Conservation (phyloP, 2,329 filamentous ascomycete genomes). For the Alternaria triticimaculans region DNA sequence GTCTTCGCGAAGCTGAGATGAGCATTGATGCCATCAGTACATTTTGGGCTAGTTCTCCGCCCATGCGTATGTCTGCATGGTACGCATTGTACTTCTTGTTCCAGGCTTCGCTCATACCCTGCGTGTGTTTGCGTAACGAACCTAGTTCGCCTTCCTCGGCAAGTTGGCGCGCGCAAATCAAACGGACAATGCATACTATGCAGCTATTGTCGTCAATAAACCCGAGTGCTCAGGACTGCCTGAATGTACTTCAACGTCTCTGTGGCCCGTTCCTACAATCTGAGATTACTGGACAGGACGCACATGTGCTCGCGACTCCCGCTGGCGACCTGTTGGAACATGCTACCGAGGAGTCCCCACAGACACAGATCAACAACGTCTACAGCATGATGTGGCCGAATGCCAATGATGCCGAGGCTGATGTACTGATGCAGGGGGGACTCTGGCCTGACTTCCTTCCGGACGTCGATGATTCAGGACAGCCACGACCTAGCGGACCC, state of each 20-base stretch:
- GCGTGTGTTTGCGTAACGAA: conserved; percentile 56
- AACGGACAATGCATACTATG: conserved; percentile 47
- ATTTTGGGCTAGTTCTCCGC: conserved; percentile 49
- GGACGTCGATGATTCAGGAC: neutral
- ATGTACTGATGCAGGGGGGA: conserved; percentile 25
- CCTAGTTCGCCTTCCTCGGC: conserved; percentile 46
- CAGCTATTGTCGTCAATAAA: conserved; percentile 50
- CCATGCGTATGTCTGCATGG: conserved; percentile 54
- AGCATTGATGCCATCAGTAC: conserved; percentile 50
- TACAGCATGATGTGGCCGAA: conserved; percentile 28
- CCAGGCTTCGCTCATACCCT: conserved; percentile 58
- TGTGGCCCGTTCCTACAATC: conserved; percentile 41
- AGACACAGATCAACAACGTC: conserved; percentile 24
- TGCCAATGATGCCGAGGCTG: conserved; percentile 18
- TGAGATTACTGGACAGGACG: conserved; percentile 1
- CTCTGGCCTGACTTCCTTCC: conserved; percentile 20
- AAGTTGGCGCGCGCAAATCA: conserved; percentile 54
- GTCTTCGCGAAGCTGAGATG: conserved; percentile 52
- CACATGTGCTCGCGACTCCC: conserved; percentile 5
- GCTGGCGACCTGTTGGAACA: conserved; percentile 4
- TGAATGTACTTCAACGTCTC: conserved; percentile 51
- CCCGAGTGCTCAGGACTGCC: conserved; percentile 52
- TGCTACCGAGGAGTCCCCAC: conserved; percentile 19
- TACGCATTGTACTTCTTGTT: conserved; percentile 57
- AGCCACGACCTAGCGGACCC: neutral